Base-by-base conservation (phyloP, 139 green algal genomes). In the Coelastrella sp. region DNA sequence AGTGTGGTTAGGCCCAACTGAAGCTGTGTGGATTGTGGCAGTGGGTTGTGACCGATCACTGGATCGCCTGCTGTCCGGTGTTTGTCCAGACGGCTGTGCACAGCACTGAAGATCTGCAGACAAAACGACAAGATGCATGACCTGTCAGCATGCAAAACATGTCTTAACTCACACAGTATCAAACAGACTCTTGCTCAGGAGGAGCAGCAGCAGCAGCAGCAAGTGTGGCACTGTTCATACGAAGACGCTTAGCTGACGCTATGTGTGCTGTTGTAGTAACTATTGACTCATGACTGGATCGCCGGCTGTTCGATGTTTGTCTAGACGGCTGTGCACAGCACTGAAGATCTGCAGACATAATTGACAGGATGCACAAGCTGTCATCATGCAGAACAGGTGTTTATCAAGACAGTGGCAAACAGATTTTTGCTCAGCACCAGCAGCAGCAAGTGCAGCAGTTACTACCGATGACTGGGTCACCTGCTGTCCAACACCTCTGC, bases 91-190 rank as follows among this genome's bases (percentile, higher is more conserved):
- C 68, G 66, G 54, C 66, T 22, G 8, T 73, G 10, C 4, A 88
- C 83, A 56, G 66, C 68, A 13, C 32, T 66, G 68, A 88, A 88
- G 17, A 88, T 68, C 83, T 88, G 83, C 83, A 88, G 64, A 47
- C 47, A 47, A 73, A 57, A n/a, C 17, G 7, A 81, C 58, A 57
- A 59, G 20, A 85, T 47, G 6, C 7, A 57, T 22, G 57, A 54
- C 32, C 32, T 47, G 32, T 47, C 32, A 47, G 32, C 32, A 47
- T 47, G 32, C 32, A 47, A 47, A 47, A 47, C 32, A 47, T 47
- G 32, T 47, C 32, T 47, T 47, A 47, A 47, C 32, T 47, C 32
- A 47, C 32, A 47, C 32, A 1, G 32, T 47, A 47, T 47, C 32
- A 47, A 47, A 47, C 32, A 47, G 32, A 47, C 32, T 47, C 32